phyloP scores from a whole-genome alignment of 176 grass and related monocot species.

The Miscanthus lutarioriparius region DNA sequence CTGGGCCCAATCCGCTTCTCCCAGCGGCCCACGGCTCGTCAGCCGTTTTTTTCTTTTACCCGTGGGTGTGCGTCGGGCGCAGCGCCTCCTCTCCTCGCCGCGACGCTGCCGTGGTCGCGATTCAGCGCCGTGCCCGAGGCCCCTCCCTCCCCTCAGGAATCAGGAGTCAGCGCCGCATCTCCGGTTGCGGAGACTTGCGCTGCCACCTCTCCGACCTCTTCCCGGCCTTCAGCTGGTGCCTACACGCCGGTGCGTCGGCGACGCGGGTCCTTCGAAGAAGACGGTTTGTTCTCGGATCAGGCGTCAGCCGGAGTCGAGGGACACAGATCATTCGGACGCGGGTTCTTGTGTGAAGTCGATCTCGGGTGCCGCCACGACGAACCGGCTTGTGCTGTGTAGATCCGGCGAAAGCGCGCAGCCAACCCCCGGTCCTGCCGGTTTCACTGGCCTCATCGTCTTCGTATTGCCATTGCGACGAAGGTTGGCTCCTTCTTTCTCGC shows the following conservation, averaged over 20 bases:
- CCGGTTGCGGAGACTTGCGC: neutral
- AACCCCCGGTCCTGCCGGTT: neutral
- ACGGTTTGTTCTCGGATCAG: neutral
- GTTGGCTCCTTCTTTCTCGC: neutral
- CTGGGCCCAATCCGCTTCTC: neutral
- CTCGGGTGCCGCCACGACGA: neutral
- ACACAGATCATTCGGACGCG: neutral
- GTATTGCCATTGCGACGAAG: neutral
- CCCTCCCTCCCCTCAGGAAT: neutral
- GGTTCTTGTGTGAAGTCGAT: constrained; percentile 2
- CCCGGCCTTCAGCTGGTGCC: neutral
- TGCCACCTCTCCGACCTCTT: neutral
- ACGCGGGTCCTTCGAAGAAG: neutral
- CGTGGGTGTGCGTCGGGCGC: too few species aligned
- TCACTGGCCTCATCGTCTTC: neutral
- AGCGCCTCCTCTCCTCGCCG: neutral
- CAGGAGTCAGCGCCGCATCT: neutral
- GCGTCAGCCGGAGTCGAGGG: neutral
- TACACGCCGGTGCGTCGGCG: neutral
- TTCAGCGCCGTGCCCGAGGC: neutral
- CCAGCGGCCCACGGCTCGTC: neutral
- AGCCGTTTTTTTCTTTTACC: neutral
- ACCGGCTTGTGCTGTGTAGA: neutral
- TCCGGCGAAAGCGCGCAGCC: neutral
- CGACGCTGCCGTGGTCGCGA: constrained; percentile 12